phyloP scores from a whole-genome alignment of 129 eudicot species.

The Lonicera japonica region DNA sequence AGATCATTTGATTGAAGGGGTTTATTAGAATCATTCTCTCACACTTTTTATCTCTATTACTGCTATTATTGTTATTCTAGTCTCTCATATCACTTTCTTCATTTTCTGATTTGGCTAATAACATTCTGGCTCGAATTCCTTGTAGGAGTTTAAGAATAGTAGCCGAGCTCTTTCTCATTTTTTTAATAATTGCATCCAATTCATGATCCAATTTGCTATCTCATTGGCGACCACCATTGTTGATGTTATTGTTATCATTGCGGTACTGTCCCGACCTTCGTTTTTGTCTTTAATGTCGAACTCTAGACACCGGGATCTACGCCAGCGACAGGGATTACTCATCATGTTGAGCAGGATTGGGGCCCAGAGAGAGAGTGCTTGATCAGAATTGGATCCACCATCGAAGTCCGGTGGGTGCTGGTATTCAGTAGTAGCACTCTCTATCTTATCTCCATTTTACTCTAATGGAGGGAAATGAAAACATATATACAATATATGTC shows the following conservation, averaged over 20 bases:
- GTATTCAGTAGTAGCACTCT: slow-evolving; percentile 10
- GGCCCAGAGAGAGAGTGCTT: slow-evolving; percentile 70
- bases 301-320: slow-evolving; percentile 32
- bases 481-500: no score
- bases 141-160: slow-evolving; percentile 59
- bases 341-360: slow-evolving; percentile 70
- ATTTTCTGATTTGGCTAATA: slow-evolving; percentile 28
- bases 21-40: slow-evolving; percentile 62
- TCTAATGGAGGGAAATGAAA: no score
- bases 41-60: slow-evolving; percentile 12
- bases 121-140: slow-evolving; percentile 41
- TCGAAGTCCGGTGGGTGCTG: slow-evolving; percentile 1
- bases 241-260: neutral
- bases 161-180: slow-evolving; percentile 40
- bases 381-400: slow-evolving; percentile 39
- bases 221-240: slow-evolving; percentile 7
- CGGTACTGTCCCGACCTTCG: slow-evolving; percentile 15
- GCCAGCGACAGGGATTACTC: slow-evolving; percentile 44
- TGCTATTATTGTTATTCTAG: neutral
- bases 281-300: slow-evolving; percentile 24
- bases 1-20: slow-evolving; percentile 55
- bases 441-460: no score
- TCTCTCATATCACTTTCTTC: slow-evolving; percentile 10
- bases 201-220: slow-evolving; percentile 54
- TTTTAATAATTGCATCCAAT: slow-evolving; percentile 27